Percentiles rank a stretch among this genome's conserved stretches.
Conservation (phyloP, 768 basidiomycete species). For the Pisolithus tinctorius region DNA sequence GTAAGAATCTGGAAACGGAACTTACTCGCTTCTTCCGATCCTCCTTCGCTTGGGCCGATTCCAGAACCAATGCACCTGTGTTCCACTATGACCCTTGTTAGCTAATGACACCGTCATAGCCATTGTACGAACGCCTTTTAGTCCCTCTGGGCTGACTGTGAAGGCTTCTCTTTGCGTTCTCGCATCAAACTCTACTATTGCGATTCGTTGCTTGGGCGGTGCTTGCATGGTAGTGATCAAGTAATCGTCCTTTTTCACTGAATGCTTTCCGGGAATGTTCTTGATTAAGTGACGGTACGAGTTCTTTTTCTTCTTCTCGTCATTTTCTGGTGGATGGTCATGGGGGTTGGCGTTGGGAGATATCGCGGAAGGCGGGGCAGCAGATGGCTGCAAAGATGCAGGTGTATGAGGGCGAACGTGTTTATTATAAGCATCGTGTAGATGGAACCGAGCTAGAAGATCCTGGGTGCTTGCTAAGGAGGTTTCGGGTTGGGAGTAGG, state of each 20-base stretch:
- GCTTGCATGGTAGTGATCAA: constrained; percentile 56
- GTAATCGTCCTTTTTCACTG: constrained; percentile 74
- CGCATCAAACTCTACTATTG: constrained; percentile 55
- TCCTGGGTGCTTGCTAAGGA: constrained; percentile 73
- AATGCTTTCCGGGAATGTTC: constrained; percentile 73
- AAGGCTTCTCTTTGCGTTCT: constrained; percentile 71
- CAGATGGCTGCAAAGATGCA: constrained; percentile 11
- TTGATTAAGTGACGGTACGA: constrained; percentile 73
- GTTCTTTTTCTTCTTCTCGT: constrained; percentile 69
- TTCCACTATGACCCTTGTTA: constrained; percentile 52
- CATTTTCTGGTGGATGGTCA: constrained; percentile 48
- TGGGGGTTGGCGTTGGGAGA: constrained; percentile 34
- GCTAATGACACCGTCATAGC: constrained; percentile 3
- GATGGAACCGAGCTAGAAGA: constrained; percentile 63
- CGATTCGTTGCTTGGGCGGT: constrained; percentile 65
- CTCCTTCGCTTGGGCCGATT: constrained; percentile 69
- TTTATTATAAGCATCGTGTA: constrained; percentile 72
- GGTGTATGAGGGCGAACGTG: constrained; percentile 57
- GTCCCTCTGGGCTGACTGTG: constrained; percentile 60
- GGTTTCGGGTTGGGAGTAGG: constrained; percentile 27
- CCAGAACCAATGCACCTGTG: constrained; percentile 48
- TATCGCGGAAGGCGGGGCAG: constrained; percentile 21
- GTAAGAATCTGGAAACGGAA: constrained; percentile 6
- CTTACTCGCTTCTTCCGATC: constrained; percentile 72
- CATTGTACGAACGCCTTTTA: constrained; percentile 57